phyloP scores from a whole-genome alignment of 1,139 yeast genomes.

The Suhomyces panamericanus region DNA sequence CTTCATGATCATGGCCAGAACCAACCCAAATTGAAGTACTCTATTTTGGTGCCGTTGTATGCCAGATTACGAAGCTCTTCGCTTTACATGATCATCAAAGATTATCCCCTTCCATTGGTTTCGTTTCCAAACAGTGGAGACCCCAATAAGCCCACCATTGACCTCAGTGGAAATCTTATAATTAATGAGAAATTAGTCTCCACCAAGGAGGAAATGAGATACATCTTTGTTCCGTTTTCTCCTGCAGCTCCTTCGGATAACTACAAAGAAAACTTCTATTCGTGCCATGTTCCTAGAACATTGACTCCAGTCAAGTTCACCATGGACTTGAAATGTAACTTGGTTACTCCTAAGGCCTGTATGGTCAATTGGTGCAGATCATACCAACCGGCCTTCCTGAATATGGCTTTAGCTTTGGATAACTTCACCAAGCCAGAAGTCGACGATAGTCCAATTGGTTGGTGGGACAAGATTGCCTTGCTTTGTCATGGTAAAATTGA shows the following conservation, averaged over 20 bases:
- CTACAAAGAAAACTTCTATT: conserved; percentile 38
- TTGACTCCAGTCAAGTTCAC: conserved; percentile 47
- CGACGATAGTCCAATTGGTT: conserved; percentile 86
- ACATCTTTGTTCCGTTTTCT: conserved; percentile 47
- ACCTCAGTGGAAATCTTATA: conserved; percentile 39
- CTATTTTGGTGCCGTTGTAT: conserved; percentile 41
- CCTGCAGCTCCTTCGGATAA: conserved; percentile 31
- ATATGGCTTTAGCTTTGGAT: conserved; percentile 43
- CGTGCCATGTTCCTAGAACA: conserved; percentile 43
- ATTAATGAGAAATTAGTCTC: conserved; percentile 43
- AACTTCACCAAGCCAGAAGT: conserved; percentile 69
- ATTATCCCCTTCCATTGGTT: conserved; percentile 44
- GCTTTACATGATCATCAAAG: conserved; percentile 36
- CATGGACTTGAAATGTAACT: conserved; percentile 35
- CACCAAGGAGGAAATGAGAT: conserved; percentile 44
- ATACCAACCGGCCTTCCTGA: conserved; percentile 41
- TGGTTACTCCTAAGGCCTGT: conserved; percentile 41
- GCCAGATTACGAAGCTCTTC: conserved; percentile 33
- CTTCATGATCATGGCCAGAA: conserved; percentile 39
- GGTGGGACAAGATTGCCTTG: conserved; percentile 54
- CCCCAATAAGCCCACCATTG: conserved; percentile 29
- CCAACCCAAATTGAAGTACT: conserved; percentile 43
- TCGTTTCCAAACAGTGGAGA: conserved; percentile 40
- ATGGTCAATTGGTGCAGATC: conserved; percentile 47
- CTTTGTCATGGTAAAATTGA: conserved; percentile 49